phyloP scores from a whole-genome alignment of 2,329 filamentous ascomycete species.

The Knufia fluminis region DNA sequence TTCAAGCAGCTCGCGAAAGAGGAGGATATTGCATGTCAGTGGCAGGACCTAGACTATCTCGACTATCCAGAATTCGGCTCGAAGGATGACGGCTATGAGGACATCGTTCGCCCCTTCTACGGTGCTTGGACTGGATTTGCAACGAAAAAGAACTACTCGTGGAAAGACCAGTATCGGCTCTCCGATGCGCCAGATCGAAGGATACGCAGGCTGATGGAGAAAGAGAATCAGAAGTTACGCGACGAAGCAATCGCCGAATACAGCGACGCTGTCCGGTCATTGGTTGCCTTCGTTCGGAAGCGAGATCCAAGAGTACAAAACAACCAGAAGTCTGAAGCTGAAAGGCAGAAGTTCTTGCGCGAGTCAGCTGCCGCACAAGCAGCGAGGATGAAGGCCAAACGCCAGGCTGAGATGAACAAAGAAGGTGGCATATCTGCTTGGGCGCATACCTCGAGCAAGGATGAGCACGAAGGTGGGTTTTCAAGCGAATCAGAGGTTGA shows the following conservation, averaged over 20 bases:
- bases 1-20: constrained; percentile 75
- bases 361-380: constrained; percentile 77
- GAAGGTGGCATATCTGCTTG: constrained; percentile 57
- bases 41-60: constrained; percentile 50
- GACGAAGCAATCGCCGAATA: constrained; percentile 80
- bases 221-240: constrained; percentile 78
- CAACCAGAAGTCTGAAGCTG: constrained; percentile 66
- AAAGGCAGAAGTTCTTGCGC: constrained; percentile 68
- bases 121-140: constrained; percentile 68
- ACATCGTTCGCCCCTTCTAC: constrained; percentile 73
- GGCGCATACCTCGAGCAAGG: constrained; percentile 47
- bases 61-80: constrained; percentile 78
- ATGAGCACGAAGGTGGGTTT: constrained; percentile 41
- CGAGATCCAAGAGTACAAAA: constrained; percentile 76
- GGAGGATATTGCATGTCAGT: constrained; percentile 65
- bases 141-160: constrained; percentile 77
- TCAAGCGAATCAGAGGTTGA: constrained; percentile 39
- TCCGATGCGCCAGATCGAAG: constrained; percentile 81
- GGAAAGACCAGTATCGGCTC: constrained; percentile 76
- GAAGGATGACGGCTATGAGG: constrained; percentile 65
- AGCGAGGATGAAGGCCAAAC: constrained; percentile 68
- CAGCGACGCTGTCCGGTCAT: constrained; percentile 79
- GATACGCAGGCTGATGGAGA: constrained; percentile 78
- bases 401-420: constrained; percentile 52
- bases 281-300: constrained; percentile 83